Percentiles rank a stretch among this genome's conserved stretches.
phyloP scores from a whole-genome alignment of 192 early-diverging fungal species.

The Dissophora globulifera region DNA sequence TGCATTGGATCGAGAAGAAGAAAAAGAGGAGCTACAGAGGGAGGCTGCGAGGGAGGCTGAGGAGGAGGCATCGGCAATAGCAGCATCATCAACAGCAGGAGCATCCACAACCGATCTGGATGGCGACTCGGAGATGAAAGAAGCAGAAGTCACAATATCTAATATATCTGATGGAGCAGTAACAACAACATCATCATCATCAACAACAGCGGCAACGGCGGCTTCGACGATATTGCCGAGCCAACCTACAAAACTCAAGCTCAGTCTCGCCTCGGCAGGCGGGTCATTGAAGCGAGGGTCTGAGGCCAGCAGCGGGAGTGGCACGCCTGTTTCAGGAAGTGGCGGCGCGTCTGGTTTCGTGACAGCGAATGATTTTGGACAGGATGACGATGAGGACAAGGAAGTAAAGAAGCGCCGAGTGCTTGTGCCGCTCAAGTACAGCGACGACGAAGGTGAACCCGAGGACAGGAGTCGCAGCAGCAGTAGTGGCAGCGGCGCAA shows the following conservation, averaged over 20 bases:
- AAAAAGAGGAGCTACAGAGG: conserved; percentile 77
- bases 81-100: conserved; percentile 35
- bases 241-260: conserved; percentile 32
- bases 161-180: too few species aligned
- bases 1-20: conserved; percentile 68
- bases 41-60: conserved; percentile 51
- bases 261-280: conserved; percentile 14
- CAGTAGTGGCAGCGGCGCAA: neutral
- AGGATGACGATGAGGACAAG: conserved; percentile 66
- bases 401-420: conserved; percentile 57
- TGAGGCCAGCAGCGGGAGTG: conserved; percentile 17
- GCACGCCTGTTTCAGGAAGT: conserved; percentile 33
- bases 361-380: conserved; percentile 52
- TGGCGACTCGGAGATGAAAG: conserved; percentile 15
- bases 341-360: conserved; percentile 13
- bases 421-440: conserved; percentile 62
- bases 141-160: neutral
- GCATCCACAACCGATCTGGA: conserved; percentile 6
- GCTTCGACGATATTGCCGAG: conserved; percentile 12
- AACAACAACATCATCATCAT: neutral
- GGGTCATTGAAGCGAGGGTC: conserved; percentile 27
- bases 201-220: neutral
- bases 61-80: conserved; percentile 29
- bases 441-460: conserved; percentile 57
- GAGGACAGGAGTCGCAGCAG: conserved; percentile 30